These are phyloP conservation scores for Phylloboletellus chloephorus DNA, from an alignment of 1,284 basidiomycete species.

Conservation along the genomic window DNA sequence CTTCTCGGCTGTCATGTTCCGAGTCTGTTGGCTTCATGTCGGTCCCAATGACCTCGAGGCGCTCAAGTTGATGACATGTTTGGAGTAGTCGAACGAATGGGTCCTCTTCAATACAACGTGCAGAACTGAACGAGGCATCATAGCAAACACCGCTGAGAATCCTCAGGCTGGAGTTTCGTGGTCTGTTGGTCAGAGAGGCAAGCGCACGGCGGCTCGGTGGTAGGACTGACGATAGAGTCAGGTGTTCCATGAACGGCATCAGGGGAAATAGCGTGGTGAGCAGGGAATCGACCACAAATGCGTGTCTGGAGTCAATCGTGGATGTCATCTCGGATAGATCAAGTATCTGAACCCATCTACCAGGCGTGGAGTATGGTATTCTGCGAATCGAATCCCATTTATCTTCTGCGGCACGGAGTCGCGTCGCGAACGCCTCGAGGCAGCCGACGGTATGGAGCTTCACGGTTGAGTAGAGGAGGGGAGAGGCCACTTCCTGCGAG, in stretches of 20 bases:
- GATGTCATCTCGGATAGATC: slow-evolving; percentile 57
- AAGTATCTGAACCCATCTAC: slow-evolving; percentile 73
- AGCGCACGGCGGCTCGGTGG: slow-evolving; percentile 58
- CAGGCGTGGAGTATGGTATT: slow-evolving; percentile 78
- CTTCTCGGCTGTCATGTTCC: slow-evolving; percentile 32
- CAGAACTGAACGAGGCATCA: slow-evolving; percentile 31
- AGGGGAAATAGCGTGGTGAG: slow-evolving; percentile 63
- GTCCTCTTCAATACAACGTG: slow-evolving; percentile 37
- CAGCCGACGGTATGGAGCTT: slow-evolving; percentile 41
- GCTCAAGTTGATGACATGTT: slow-evolving; percentile 54
- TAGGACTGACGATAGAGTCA: slow-evolving; percentile 59
- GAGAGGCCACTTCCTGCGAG: slow-evolving; percentile 59
- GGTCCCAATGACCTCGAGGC: slow-evolving; percentile 59
- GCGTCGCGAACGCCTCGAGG: slow-evolving; percentile 53
- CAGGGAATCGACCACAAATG: slow-evolving; percentile 52
- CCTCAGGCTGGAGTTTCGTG: slow-evolving; percentile 49
- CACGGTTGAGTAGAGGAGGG: slow-evolving; percentile 62
- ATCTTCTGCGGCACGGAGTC: slow-evolving; percentile 58
- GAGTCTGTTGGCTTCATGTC: slow-evolving; percentile 49
- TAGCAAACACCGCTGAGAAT: slow-evolving; percentile 61
- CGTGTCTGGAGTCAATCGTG: slow-evolving; percentile 39
- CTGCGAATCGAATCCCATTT: slow-evolving; percentile 82
- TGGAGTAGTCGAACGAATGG: slow-evolving; percentile 53
- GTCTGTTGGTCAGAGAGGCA: slow-evolving; percentile 48
- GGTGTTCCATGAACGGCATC: slow-evolving; percentile 57